Percentiles rank a stretch among this genome's conserved stretches.
Conservation (phyloP, 768 basidiomycete genomes). For the Cantharellus cinnabarinus region DNA sequence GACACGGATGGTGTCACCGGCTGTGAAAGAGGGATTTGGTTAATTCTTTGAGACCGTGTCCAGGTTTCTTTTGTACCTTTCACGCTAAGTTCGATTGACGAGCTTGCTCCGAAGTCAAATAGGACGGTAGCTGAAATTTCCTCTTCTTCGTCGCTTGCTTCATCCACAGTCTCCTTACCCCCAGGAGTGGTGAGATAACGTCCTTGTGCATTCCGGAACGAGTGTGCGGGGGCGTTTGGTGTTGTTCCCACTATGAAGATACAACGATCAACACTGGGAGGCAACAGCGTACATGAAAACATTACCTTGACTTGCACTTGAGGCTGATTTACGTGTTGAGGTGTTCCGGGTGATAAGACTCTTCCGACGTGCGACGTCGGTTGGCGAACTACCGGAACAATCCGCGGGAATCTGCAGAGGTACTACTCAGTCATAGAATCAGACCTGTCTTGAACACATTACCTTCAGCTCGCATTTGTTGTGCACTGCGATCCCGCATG, state of each 20-base stretch:
- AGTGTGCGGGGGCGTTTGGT: constrained; percentile 34
- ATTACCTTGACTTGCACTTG: not conserved
- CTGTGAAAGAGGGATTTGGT: not conserved
- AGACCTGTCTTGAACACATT: not conserved
- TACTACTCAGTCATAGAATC: not conserved
- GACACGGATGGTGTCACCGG: constrained; percentile 41
- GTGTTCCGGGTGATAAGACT: not conserved
- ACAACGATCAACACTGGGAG: too few relatives aligned
- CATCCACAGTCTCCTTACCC: not conserved
- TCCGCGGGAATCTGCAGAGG: constrained; percentile 46
- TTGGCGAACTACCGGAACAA: constrained; percentile 20
- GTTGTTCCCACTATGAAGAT: not conserved
- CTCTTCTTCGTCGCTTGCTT: too few relatives aligned
- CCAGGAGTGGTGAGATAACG: constrained; percentile 19
- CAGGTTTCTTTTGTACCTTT: constrained; percentile 19
- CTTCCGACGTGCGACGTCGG: not conserved
- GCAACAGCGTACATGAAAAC: not conserved
- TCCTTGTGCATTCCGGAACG: constrained; percentile 10
- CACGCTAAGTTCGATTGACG: constrained; percentile 55
- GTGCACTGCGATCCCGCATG: constrained; percentile 62
- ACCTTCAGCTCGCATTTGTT: constrained; percentile 77
- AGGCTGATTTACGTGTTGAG: not conserved
- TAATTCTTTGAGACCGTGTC: constrained; percentile 9
- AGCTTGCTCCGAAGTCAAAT: constrained; percentile 56
- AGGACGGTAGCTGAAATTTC: constrained; percentile 33